Evolutionary conservation across 2,329 filamentous ascomycete species (phyloP).

Genomic region (Falciphora oryzae): DNA sequence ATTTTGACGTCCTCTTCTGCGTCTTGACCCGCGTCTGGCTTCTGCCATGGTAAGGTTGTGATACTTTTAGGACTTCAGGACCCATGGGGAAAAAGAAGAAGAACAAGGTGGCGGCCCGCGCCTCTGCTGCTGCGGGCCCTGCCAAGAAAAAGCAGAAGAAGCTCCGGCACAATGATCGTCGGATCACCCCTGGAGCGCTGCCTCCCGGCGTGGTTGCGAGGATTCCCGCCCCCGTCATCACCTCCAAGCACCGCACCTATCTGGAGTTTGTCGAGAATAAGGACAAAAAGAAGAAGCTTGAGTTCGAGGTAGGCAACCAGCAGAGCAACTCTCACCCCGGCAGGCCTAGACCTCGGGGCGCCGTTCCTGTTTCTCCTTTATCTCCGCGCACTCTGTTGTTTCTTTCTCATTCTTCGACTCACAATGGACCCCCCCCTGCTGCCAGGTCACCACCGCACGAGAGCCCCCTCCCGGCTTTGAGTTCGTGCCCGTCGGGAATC

Average conservation of each 20-base stretch:
- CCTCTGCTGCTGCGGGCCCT: slow-evolving; percentile 19
- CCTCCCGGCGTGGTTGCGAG: slow-evolving; percentile 24
- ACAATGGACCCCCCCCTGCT: not conserved
- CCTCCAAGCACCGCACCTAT: slow-evolving; percentile 54
- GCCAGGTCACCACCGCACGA: slow-evolving; percentile 45
- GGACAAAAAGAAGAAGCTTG: slow-evolving; percentile 59
- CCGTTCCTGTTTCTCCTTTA: not conserved
- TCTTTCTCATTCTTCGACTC: not conserved
- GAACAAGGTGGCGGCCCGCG: slow-evolving; percentile 17
- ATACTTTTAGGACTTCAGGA: slow-evolving; percentile 7
- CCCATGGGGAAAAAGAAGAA: slow-evolving; percentile 27
- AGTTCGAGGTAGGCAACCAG: slow-evolving; percentile 48
- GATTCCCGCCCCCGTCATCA: slow-evolving; percentile 28
- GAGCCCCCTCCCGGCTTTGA: slow-evolving; percentile 55
- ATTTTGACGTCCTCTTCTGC: not conserved
- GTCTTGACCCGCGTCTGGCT: not conserved
- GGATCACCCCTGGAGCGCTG: slow-evolving; percentile 14
- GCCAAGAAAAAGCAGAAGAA: slow-evolving; percentile 28
- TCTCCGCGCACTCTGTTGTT: not conserved
- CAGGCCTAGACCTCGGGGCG: not conserved
- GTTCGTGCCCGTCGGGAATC: slow-evolving; percentile 58
- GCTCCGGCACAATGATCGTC: slow-evolving; percentile 21
- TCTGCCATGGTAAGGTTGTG: slow-evolving; percentile 21
- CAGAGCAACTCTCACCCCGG: not conserved
- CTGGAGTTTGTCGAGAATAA: slow-evolving; percentile 60